Evolutionary conservation across 2,329 filamentous ascomycete genomes (phyloP).

Genomic region (Fusarium lateritium): DNA sequence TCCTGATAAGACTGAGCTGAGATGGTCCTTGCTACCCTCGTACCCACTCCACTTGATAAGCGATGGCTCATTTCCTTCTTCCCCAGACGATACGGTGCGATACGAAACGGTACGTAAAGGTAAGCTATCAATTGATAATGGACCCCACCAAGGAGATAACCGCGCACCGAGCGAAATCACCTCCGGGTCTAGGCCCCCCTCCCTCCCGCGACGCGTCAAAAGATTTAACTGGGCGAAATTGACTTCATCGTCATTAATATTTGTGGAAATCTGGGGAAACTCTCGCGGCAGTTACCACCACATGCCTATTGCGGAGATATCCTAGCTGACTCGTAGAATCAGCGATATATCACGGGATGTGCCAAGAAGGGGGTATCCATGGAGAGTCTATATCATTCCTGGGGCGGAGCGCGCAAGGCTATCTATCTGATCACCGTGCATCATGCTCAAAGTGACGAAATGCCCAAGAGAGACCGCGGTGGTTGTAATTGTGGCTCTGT

Average conservation of each 20-base stretch:
- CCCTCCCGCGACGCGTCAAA: conserved; percentile 26
- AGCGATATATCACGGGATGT: not conserved
- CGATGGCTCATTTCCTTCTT: conserved; percentile 28
- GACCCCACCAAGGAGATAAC: conserved; percentile 39
- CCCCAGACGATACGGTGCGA: conserved; percentile 23
- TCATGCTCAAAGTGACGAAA: not conserved
- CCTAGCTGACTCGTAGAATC: not conserved
- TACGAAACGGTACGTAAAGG: conserved; percentile 30
- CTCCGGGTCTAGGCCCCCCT: not conserved
- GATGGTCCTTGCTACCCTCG: not conserved
- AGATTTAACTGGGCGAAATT: conserved; percentile 18
- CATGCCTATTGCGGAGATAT: not conserved
- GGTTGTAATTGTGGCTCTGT: too few relatives aligned
- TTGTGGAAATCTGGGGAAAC: not conserved
- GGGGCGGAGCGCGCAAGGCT: not conserved
- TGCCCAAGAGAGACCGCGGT: too few relatives aligned
- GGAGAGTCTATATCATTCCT: not conserved
- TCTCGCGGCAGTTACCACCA: not conserved
- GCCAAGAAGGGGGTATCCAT: not conserved
- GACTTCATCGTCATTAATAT: not conserved
- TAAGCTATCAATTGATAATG: conserved; percentile 33
- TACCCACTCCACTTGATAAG: conserved; percentile 23
- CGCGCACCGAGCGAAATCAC: conserved; percentile 35
- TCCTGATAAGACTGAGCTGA: conserved; percentile 6
- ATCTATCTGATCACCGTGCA: not conserved